Evolutionary conservation across 225 moss, liverwort and hornwort genomes (phyloP).

Genomic region (Physcomitrellopsis africana): DNA sequence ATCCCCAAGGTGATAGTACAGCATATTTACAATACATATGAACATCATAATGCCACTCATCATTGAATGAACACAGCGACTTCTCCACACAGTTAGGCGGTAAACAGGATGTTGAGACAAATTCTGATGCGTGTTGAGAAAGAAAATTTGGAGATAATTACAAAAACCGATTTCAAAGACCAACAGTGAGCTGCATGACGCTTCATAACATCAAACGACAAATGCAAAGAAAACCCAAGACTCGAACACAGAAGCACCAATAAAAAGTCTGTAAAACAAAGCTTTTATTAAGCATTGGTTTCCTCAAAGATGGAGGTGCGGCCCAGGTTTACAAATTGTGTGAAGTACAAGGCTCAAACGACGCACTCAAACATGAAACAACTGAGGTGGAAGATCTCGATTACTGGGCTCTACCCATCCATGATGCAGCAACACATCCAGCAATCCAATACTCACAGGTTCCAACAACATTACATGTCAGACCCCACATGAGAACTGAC

Average conservation of each 20-base stretch:
- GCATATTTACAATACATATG: not conserved
- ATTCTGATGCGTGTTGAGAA: slow-evolving; percentile 14
- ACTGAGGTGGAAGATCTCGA: slow-evolving; percentile 24
- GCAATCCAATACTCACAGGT: too few relatives aligned
- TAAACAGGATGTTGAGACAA: slow-evolving; percentile 13
- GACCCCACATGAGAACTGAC: slow-evolving; percentile 8
- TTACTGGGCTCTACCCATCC: slow-evolving; percentile 31
- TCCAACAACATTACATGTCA: slow-evolving; percentile 3
- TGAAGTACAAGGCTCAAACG: slow-evolving; percentile 26
- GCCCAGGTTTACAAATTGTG: slow-evolving; percentile 31
- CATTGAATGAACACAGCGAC: not conserved
- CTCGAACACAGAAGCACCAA: not conserved
- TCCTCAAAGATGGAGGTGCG: slow-evolving; percentile 15
- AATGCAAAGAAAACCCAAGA: not conserved
- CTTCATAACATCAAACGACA: slow-evolving; percentile 3
- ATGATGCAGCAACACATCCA: slow-evolving; percentile 25
- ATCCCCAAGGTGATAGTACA: not conserved
- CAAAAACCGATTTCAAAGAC: not conserved
- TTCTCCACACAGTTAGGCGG: not conserved
- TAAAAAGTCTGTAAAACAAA: not conserved
- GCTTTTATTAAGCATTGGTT: not conserved
- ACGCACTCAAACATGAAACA: slow-evolving; percentile 32
- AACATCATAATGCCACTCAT: slow-evolving; percentile 21
- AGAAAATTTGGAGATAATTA: not conserved
- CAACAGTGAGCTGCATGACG: slow-evolving; percentile 3